Conservation (phyloP, 202 grass and related monocot genomes). For the Alloteropsis angusta region DNA sequence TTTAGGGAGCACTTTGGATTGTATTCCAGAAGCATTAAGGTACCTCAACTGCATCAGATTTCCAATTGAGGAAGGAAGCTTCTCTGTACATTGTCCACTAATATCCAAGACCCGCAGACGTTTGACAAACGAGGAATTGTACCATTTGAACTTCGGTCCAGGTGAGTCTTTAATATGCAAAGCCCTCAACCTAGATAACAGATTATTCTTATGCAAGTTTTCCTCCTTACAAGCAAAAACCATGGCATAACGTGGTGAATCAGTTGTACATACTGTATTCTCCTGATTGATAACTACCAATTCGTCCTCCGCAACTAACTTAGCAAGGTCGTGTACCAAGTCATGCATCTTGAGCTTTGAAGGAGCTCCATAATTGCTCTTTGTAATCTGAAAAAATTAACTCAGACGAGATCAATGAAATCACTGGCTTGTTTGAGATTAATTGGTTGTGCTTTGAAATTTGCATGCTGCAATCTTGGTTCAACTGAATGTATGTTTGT, state of each 20-base stretch:
- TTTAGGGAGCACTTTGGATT: background rate
- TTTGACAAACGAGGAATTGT: background rate
- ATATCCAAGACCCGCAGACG: background rate
- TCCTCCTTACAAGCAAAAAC: background rate
- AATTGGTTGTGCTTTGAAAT: background rate
- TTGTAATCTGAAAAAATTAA: background rate
- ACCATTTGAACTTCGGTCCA: background rate
- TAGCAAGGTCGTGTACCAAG: slow-evolving; percentile 11
- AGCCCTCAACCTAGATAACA: background rate
- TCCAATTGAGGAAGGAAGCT: background rate
- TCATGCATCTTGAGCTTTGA: too few relatives aligned
- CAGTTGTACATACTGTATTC: background rate
- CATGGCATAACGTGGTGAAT: background rate
- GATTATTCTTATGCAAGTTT: background rate
- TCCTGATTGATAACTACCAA: background rate
- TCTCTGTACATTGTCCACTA: background rate
- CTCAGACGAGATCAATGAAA: background rate
- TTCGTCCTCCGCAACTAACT: background rate
- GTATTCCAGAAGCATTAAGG: slow-evolving; percentile 10
- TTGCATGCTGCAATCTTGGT: background rate
- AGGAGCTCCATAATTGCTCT: background rate
- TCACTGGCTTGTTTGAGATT: background rate
- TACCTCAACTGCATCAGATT: slow-evolving; percentile 1
- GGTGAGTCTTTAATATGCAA: background rate
- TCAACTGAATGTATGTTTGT: background rate